These are phyloP conservation scores for Mortierella sp. DNA, from an alignment of 371 early-diverging fungal genomes.

Conservation along the genomic window DNA sequence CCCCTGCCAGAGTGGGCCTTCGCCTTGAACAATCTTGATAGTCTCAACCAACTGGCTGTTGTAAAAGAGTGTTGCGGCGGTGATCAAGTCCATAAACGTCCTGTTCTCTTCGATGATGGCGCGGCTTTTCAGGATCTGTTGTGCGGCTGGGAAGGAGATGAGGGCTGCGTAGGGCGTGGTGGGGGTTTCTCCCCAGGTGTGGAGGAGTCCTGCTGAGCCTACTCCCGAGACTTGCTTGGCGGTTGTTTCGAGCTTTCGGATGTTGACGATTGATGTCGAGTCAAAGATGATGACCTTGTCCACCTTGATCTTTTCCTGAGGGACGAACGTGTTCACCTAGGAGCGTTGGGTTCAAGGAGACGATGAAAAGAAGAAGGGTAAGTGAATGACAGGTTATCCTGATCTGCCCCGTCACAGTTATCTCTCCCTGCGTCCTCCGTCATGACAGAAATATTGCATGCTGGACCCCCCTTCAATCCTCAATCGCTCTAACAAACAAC, in stretches of 20 bases:
- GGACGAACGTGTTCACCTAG: conserved; percentile 48
- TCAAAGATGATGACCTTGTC: conserved; percentile 50
- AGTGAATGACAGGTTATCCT: background rate
- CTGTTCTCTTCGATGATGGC: conserved; percentile 16
- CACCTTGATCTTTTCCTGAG: conserved; percentile 35
- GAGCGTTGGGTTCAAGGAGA: background rate
- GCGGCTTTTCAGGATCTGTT: conserved; percentile 22
- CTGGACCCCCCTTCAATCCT: background rate
- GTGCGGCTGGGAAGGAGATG: conserved; percentile 27
- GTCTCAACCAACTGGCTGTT: conserved; percentile 30
- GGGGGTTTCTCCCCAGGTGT: conserved; percentile 34
- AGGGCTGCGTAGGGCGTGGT: conserved; percentile 35
- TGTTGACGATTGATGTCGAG: conserved; percentile 41
- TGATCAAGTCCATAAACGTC: conserved; percentile 39
- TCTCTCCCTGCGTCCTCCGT: conserved; percentile 26
- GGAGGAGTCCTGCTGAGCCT: conserved; percentile 6
- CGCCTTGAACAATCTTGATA: conserved; percentile 33
- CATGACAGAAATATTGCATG: background rate
- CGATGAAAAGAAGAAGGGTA: background rate
- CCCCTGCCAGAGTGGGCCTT: conserved; percentile 32
- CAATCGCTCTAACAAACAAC: background rate
- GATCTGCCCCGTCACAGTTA: background rate
- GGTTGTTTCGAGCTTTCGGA: conserved; percentile 29
- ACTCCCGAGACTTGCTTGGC: conserved; percentile 3
- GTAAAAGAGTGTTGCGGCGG: conserved; percentile 58